Conservation (phyloP, 129 eudicot genomes). For the Flaveria sonorensis region DNA sequence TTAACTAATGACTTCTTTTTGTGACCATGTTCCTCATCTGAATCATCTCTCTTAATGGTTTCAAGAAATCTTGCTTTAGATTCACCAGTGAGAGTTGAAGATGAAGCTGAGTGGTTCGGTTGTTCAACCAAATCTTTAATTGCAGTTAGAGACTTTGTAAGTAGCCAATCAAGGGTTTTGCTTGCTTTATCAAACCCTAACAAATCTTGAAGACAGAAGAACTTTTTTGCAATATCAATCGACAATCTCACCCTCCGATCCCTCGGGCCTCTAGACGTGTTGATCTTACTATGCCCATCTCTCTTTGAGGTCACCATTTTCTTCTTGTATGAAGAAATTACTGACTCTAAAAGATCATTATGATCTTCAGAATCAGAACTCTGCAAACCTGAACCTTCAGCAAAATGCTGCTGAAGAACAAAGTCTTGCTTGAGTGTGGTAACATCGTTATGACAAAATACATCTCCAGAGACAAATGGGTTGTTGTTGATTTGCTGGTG, state of each 20-base stretch:
- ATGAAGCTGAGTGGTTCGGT: slow-evolving; percentile 16
- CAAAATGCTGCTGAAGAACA: slow-evolving; percentile 15
- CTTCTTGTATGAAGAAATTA: slow-evolving; percentile 15
- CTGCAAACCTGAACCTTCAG: too few species aligned
- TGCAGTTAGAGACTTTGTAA: slow-evolving; percentile 50
- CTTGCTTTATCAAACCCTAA: slow-evolving; percentile 80
- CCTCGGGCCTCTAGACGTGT: slow-evolving; percentile 62
- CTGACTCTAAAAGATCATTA: slow-evolving; percentile 29
- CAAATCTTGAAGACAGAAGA: slow-evolving; percentile 77
- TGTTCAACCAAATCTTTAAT: slow-evolving; percentile 53
- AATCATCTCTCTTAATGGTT: slow-evolving; percentile 17
- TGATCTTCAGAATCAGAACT: not conserved
- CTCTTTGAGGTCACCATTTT: slow-evolving; percentile 31
- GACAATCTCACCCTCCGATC: slow-evolving; percentile 85
- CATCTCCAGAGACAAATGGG: not conserved
- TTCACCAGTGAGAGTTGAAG: slow-evolving; percentile 20
- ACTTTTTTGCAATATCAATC: slow-evolving; percentile 62
- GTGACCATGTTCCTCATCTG: not conserved
- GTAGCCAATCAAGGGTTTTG: slow-evolving; percentile 82
- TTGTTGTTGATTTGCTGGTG: slow-evolving; percentile 6
- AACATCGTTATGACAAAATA: not conserved
- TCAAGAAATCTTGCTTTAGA: slow-evolving; percentile 29
- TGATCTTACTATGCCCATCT: slow-evolving; percentile 60
- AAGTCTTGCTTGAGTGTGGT: not conserved
- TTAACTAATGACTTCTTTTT: slow-evolving; percentile 15